Conservation (phyloP, 2,329 filamentous ascomycete genomes). For the Sporothrix protearum region DNA sequence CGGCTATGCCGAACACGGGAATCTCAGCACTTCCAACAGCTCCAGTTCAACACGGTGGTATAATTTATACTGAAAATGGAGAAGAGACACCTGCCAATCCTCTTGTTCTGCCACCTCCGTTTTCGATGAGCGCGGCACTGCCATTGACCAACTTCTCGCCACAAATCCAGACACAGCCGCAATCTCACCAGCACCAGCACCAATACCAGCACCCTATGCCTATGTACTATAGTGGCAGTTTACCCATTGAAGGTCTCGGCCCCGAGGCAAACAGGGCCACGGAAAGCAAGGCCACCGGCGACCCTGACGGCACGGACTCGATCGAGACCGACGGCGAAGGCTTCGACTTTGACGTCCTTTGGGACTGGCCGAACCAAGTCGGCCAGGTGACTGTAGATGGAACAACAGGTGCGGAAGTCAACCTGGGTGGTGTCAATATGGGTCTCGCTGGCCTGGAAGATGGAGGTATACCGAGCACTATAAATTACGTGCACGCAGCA, state of each 20-base stretch:
- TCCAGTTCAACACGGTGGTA: not conserved
- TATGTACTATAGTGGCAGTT: not conserved
- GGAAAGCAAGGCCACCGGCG: not conserved
- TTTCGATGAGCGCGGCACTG: not conserved
- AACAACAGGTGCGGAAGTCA: not conserved
- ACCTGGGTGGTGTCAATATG: not conserved
- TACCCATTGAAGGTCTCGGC: not conserved
- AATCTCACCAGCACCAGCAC: not conserved
- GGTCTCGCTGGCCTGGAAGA: not conserved
- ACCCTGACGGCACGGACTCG: conserved; percentile 12
- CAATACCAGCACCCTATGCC: not conserved
- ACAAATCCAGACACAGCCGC: not conserved
- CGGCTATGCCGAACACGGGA: not conserved
- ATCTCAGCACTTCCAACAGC: not conserved
- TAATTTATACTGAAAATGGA: not conserved
- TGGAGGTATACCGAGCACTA: not conserved
- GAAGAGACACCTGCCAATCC: not conserved
- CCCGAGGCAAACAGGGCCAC: not conserved
- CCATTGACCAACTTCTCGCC: not conserved
- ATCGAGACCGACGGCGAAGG: conserved; percentile 12
- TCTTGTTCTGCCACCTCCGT: not conserved
- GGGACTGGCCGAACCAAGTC: not conserved
- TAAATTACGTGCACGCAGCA: not conserved
- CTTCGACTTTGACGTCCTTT: conserved; percentile 12
- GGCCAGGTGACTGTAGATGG: not conserved